phyloP scores from a whole-genome alignment of 2,329 filamentous ascomycete genomes.

The Arthroderma uncinatum region DNA sequence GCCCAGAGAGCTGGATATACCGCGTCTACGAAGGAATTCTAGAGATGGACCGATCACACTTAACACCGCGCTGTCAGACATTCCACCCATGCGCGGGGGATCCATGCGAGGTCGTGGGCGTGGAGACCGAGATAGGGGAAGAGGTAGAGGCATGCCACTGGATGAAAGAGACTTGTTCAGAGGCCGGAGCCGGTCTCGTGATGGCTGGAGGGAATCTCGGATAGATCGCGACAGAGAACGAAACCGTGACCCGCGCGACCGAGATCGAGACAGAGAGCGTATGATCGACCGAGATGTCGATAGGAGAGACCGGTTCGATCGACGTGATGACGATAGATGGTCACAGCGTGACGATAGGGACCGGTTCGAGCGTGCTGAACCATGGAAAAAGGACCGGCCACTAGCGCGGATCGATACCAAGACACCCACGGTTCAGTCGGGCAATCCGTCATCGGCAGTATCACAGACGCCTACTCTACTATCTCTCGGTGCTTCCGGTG shows the following conservation, averaged over 20 bases:
- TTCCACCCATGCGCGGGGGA: constrained; percentile 26
- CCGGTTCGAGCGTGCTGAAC: constrained; percentile 24
- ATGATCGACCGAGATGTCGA: constrained; percentile 19
- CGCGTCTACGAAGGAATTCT: constrained; percentile 35
- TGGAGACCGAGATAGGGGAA: constrained; percentile 35
- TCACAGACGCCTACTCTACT: constrained; percentile 9
- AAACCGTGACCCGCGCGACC: constrained; percentile 24
- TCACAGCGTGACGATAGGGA: constrained; percentile 18
- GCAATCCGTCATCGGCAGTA: constrained; percentile 10
- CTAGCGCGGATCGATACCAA: constrained; percentile 19
- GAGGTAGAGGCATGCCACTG: constrained; percentile 30
- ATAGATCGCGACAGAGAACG: constrained; percentile 22
- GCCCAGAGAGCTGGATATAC: constrained; percentile 29
- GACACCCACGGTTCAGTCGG: constrained; percentile 18
- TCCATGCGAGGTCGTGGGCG: constrained; percentile 33
- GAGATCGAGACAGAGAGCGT: constrained; percentile 24
- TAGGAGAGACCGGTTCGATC: constrained; percentile 20
- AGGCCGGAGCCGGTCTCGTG: constrained; percentile 35
- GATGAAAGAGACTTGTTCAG: constrained; percentile 35
- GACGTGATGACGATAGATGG: constrained; percentile 25
- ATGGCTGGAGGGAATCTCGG: constrained; percentile 32
- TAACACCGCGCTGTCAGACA: constrained; percentile 28
- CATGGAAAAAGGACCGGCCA: constrained; percentile 33
- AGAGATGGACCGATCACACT: constrained; percentile 33
- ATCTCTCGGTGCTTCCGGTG: constrained; percentile 4